Conservation (phyloP, 2,329 filamentous ascomycete genomes). For the Pleomassaria siparia region DNA sequence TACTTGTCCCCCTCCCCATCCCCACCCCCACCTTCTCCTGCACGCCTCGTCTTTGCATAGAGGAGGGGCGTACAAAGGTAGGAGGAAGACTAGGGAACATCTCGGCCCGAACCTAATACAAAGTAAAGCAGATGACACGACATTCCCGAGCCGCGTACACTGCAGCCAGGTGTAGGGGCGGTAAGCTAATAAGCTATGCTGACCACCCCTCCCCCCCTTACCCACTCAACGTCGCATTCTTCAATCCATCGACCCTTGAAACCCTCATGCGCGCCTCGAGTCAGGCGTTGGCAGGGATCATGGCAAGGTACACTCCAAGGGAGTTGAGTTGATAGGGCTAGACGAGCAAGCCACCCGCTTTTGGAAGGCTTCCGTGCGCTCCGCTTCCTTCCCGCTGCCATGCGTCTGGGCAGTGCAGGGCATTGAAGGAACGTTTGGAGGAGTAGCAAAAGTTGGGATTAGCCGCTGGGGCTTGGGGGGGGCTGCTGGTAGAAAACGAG, state of each 20-base stretch:
- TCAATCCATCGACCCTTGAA: no score
- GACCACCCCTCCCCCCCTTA: neutral
- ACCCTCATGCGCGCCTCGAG: neutral
- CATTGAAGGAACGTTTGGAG: no score
- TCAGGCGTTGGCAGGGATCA: neutral
- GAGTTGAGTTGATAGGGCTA: conserved; percentile 4
- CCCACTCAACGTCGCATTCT: neutral
- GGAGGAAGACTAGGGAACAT: neutral
- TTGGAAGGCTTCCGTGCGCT: conserved; percentile 17
- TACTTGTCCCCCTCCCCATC: no score
- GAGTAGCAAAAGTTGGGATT: neutral
- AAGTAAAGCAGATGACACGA: neutral
- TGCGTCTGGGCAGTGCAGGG: neutral
- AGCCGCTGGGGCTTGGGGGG: neutral
- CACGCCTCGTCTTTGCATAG: neutral
- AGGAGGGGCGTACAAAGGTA: neutral
- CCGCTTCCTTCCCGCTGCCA: conserved; percentile 19
- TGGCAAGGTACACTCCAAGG: neutral
- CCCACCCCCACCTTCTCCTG: no score
- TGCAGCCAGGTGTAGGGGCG: neutral
- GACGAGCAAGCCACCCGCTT: conserved; percentile 7
- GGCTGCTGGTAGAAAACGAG: no score
- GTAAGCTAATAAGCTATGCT: neutral
- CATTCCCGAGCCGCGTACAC: neutral
- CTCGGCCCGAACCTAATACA: neutral